Evolutionary conservation across 2,329 filamentous ascomycete genomes (phyloP).

Genomic region (Cercospora zeina): DNA sequence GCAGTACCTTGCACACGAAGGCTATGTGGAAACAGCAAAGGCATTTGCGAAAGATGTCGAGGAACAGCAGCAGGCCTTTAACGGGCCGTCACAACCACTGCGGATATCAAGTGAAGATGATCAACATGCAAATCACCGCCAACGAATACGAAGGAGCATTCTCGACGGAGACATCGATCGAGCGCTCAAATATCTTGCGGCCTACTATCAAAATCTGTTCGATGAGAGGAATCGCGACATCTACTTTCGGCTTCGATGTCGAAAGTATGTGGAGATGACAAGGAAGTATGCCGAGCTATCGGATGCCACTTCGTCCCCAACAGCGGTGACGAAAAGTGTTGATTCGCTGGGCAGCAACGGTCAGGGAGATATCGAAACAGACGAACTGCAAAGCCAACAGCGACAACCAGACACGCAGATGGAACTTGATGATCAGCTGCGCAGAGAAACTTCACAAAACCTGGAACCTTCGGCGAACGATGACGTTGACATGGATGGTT

Average conservation of each 20-base stretch:
- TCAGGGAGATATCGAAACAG: slow-evolving; percentile 22
- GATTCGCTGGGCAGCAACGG: slow-evolving; percentile 37
- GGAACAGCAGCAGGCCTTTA: slow-evolving; percentile 68
- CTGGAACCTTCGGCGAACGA: slow-evolving; percentile 31
- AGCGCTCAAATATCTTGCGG: slow-evolving; percentile 77
- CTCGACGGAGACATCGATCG: slow-evolving; percentile 89
- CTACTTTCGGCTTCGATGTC: slow-evolving; percentile 81
- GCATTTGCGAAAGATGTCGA: slow-evolving; percentile 75
- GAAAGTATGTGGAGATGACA: slow-evolving; percentile 96
- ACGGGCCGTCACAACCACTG: slow-evolving; percentile 33
- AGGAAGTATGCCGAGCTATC: slow-evolving; percentile 68
- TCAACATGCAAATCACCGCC: slow-evolving; percentile 76
- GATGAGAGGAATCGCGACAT: slow-evolving; percentile 70
- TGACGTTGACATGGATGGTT: slow-evolving; percentile 40
- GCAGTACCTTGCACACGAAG: slow-evolving; percentile 91
- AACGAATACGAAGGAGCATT: slow-evolving; percentile 82
- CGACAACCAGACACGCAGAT: slow-evolving; percentile 51
- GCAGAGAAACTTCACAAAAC: slow-evolving; percentile 34
- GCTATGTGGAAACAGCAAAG: slow-evolving; percentile 88
- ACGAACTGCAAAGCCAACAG: slow-evolving; percentile 49
- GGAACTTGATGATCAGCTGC: slow-evolving; percentile 59
- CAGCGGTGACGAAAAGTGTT: slow-evolving; percentile 32
- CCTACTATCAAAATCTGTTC: slow-evolving; percentile 78
- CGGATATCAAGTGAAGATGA: slow-evolving; percentile 51
- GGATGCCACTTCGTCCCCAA: slow-evolving; percentile 42